Evolutionary conservation across 257 asterid genomes (phyloP).

Genomic region (Nicotiana undulata): DNA sequence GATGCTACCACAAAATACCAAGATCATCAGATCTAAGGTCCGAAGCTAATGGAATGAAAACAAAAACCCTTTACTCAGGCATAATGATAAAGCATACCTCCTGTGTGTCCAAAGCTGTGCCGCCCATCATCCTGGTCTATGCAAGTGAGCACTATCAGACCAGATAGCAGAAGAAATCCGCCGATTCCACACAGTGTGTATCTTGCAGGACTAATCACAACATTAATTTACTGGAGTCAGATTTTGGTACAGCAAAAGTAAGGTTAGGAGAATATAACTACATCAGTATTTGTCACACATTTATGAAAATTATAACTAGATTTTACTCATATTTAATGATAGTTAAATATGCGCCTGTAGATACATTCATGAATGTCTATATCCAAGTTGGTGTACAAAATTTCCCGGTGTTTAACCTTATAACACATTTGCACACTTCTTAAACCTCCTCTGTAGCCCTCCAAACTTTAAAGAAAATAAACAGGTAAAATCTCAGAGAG

Average conservation of each 20-base stretch:
- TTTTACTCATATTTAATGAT: neutral
- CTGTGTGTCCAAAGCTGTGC: slow-evolving; percentile 84
- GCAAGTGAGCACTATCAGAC: slow-evolving; percentile 57
- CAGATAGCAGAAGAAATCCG: slow-evolving; percentile 51
- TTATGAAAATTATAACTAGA: neutral
- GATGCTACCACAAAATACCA: neutral
- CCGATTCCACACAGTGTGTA: slow-evolving; percentile 67
- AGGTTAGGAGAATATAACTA: neutral
- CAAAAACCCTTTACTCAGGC: neutral
- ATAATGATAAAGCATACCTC: slow-evolving; percentile 45
- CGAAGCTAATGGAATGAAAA: neutral
- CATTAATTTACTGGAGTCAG: neutral
- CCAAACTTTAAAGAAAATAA: neutral
- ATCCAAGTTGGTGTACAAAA: neutral
- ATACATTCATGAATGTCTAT: neutral
- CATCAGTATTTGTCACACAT: neutral
- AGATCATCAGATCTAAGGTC: neutral
- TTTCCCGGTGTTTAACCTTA: neutral
- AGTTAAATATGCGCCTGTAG: neutral
- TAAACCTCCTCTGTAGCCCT: neutral
- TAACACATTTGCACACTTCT: neutral
- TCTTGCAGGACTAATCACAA: slow-evolving; percentile 47
- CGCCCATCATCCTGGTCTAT: slow-evolving; percentile 90
- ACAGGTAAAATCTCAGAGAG: neutral
- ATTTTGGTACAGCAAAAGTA: neutral